Percentiles rank a stretch among this genome's conserved stretches.
These are phyloP conservation scores for Mortierella sp. DNA, from an alignment of 371 early-diverging fungal genomes.

Conservation along the genomic window DNA sequence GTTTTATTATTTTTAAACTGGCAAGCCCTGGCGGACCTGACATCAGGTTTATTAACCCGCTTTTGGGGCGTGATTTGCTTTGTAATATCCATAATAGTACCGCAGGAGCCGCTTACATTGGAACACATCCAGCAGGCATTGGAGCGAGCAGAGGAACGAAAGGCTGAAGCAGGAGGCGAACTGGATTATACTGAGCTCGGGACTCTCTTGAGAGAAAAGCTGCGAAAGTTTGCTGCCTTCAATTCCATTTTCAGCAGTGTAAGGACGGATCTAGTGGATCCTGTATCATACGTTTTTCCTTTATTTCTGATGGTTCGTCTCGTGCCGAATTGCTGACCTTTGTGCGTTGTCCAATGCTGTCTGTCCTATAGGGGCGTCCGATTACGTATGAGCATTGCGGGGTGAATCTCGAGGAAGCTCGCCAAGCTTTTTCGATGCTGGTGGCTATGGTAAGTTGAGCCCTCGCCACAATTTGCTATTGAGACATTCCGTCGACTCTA, in stretches of 20 bases:
- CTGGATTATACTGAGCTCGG: conserved; percentile 54
- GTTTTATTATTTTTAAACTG: conserved; percentile 13
- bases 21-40: neutral
- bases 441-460: conserved; percentile 69
- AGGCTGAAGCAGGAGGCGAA: conserved; percentile 37
- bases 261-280: conserved; percentile 28
- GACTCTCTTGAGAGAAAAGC: conserved; percentile 68
- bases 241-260: conserved; percentile 84
- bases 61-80: neutral
- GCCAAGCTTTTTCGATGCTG: conserved; percentile 77
- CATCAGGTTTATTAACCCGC: neutral
- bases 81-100: conserved; percentile 27
- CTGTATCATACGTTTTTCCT: neutral
- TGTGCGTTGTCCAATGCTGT: conserved; percentile 13
- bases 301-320: conserved; percentile 3
- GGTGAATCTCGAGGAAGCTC: conserved; percentile 75
- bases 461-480: neutral
- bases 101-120: conserved; percentile 57
- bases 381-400: conserved; percentile 76
- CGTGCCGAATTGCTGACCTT: conserved; percentile 3
- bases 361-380: conserved; percentile 60
- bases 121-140: conserved; percentile 59
- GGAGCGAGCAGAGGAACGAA: conserved; percentile 42
- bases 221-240: conserved; percentile 75
- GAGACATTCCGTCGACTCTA: neutral